Base-by-base conservation (phyloP, 1,139 yeast species). In the Yamadazyma aaseri region DNA sequence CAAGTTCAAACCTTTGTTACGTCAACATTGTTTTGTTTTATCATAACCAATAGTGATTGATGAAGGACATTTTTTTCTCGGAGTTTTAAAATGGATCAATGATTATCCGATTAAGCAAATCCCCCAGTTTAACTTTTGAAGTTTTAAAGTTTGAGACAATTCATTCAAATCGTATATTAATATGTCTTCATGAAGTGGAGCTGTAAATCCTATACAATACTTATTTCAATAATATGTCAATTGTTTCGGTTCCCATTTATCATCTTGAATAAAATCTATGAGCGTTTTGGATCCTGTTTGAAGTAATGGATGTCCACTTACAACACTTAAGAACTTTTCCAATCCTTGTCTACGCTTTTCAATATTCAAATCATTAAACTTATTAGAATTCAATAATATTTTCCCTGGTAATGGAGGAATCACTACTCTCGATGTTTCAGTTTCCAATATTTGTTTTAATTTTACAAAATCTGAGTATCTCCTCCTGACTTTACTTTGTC, bases 381-480 rank as follows among this genome's bases (percentile, higher is more conserved):
- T 72, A 54, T 85, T 78, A 30, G 69, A 72, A 31, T 79, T 76
- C 28, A 87, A 74, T 14, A 74, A 53, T n/a, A 76, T 73, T 55
- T 90, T 92, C 11, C 96, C 96, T 0, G 98, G 98, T 32, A 92
- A 67, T 21, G 81, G 75, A 1, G 97, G 97, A 20, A 92, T 81
- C 25, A 86, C 75, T 12, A 92, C 96, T 33, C 89, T 58, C 2
- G 86, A 72, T 17, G 84, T 71, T 52, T 86, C 95, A 34, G 78
- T 75, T 50, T 86, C 95, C 32, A 90, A 60, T 17, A 86, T 71
- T 40, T 79, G 82, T 44, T 86, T 73, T 52, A 92, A 85, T 18
- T 78, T 73, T 39, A 85, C 97, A 58, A 92, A 92, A 55, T 92
- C 98, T 30, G 90, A 80, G 63, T 87, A 92, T 35, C 98, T 64